These are phyloP conservation scores for Neopestalotiopsis sp. DNA, from an alignment of 2,329 filamentous ascomycete genomes.

Conservation along the genomic window DNA sequence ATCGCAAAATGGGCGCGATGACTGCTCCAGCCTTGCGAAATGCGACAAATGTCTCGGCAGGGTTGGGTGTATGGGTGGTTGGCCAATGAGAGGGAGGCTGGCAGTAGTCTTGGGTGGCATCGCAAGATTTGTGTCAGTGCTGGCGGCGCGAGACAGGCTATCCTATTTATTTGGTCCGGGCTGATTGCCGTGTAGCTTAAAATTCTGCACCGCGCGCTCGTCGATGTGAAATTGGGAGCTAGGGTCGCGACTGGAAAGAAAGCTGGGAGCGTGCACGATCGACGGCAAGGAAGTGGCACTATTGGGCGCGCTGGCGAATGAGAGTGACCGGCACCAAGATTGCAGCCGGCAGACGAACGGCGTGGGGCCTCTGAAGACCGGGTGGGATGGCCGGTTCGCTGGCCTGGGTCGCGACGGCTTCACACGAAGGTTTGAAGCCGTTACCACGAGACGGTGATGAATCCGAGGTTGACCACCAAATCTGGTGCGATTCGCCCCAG, in stretches of 20 bases:
- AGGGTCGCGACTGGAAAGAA: constrained; percentile 11
- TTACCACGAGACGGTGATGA: neutral
- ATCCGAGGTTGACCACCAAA: too few species aligned
- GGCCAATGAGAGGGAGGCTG: constrained; percentile 23
- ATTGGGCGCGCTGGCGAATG: constrained; percentile 7
- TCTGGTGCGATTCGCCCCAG: neutral
- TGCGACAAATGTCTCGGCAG: constrained; percentile 24
- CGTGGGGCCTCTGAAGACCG: constrained; percentile 21
- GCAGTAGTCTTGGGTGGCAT: constrained; percentile 20
- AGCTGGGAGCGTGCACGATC: constrained; percentile 9
- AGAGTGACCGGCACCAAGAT: neutral
- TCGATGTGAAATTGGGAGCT: constrained; percentile 20
- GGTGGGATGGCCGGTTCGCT: constrained; percentile 40
- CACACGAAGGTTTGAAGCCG: neutral
- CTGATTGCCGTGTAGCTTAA: constrained; percentile 2
- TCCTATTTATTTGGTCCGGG: constrained; percentile 21
- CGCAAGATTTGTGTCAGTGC: constrained; percentile 20
- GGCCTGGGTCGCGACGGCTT: neutral
- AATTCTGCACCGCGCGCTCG: constrained; percentile 13
- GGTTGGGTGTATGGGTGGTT: constrained; percentile 21
- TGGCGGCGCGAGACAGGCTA: constrained; percentile 17
- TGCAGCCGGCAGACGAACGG: constrained; percentile 16
- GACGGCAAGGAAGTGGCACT: constrained; percentile 14
- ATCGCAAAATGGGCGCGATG: neutral
- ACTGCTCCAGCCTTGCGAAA: constrained; percentile 27